phyloP scores from a whole-genome alignment of 2,329 filamentous ascomycete species.

The Ploettnerulaceae sp. region DNA sequence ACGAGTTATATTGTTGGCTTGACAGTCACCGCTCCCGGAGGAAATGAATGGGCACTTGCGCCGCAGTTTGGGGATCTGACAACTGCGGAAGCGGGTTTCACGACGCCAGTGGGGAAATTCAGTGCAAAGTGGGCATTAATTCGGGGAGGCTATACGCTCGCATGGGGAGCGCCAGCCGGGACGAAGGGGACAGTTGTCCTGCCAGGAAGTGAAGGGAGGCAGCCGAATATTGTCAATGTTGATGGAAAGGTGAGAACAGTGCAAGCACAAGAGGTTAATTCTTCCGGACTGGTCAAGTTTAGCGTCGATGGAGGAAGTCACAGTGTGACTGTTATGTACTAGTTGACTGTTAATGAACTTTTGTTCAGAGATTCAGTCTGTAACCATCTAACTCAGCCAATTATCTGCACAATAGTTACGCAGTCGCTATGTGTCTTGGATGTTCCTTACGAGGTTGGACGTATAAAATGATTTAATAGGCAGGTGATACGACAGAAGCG shows the following conservation, averaged over 20 bases:
- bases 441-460: no score
- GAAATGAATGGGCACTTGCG: slow-evolving; percentile 36
- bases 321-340: slow-evolving; percentile 10
- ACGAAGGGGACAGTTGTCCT: slow-evolving; percentile 19
- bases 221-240: neutral
- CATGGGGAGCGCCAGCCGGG: slow-evolving; percentile 18
- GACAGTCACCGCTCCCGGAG: slow-evolving; percentile 34
- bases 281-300: slow-evolving; percentile 6
- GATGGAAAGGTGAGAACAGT: slow-evolving; percentile 5
- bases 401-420: no score
- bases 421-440: no score
- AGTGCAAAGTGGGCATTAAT: slow-evolving; percentile 31
- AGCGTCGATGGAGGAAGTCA: slow-evolving; percentile 8
- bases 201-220: slow-evolving; percentile 1
- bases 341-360: no score
- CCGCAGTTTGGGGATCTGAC: slow-evolving; percentile 40
- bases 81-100: slow-evolving; percentile 39
- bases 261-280: slow-evolving; percentile 1
- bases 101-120: slow-evolving; percentile 38
- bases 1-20: slow-evolving; percentile 43
- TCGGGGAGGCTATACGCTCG: slow-evolving; percentile 11
- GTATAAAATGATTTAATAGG: no score
- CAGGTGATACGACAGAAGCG: no score
- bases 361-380: no score
- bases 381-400: no score